Base-by-base conservation (phyloP, 2,329 filamentous ascomycete genomes). In the Penicillium sp. region DNA sequence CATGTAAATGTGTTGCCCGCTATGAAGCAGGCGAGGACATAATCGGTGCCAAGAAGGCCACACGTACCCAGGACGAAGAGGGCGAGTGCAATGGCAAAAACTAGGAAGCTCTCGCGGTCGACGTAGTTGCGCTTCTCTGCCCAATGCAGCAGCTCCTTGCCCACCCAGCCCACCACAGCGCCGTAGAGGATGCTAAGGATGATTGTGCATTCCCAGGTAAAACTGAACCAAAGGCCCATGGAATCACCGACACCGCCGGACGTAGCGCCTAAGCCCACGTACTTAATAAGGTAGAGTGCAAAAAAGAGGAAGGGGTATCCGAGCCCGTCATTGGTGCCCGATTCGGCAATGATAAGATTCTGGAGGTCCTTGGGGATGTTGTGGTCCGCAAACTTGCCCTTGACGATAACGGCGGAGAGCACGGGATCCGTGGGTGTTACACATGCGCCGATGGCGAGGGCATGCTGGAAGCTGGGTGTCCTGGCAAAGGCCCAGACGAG, bases 361-460 rank as follows among this genome's bases (percentile, higher is more conserved):
- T 83, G 78, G 4, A 86, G 71, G 3, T 78, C 75, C 1, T 82
- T 77, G 9, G 79, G 74, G 2, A 86, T 83, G 54, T 79, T 86
- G 55, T 84, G 84, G 61, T 86, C 83, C 0, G 84, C 77, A 59
- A 87, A 85, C 0, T 82, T 80, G 0, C 83, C 83, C 64, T 86
- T 86, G 16, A 83, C 84, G 14, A 86, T 78, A 26, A 82, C 81
- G 61, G 85, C 83, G 0, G 82, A 84, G 5, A 86, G 72, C n/a
- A 86, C 76, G 0, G 83, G 83, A 56, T 86, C 84, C 0, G 83
- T 86, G 52, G 78, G 84, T 3, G 83, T 84, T 10, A 85, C 82
- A 47, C 81, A 84, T 0, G 83, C 82, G 2, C 77, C 83, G 55
- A 86, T 83, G 18, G 83, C 82, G 38, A 86, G 70, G 1, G 81